Percentiles rank a stretch among this genome's conserved stretches.
These are phyloP conservation scores for Hortaea werneckii DNA, from an alignment of 2,329 filamentous ascomycete species.

Conservation along the genomic window DNA sequence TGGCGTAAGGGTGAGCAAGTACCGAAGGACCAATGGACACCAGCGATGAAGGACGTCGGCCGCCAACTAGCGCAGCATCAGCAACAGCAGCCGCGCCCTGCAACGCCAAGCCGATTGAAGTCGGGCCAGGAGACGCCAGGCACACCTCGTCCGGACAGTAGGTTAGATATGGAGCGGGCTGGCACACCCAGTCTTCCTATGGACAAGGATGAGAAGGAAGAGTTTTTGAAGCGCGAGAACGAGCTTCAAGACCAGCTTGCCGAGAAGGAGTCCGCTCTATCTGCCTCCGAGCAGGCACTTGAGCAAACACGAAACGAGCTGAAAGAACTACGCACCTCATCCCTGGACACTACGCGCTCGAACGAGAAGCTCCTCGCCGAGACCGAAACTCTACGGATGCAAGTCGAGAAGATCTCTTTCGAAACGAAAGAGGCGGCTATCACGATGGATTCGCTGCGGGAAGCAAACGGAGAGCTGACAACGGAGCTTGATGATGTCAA, in stretches of 20 bases:
- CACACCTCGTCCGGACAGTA: constrained; percentile 48
- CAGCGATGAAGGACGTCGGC: constrained; percentile 45
- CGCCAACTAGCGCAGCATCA: constrained; percentile 36
- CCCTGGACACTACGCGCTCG: constrained; percentile 71
- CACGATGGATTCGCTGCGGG: constrained; percentile 94
- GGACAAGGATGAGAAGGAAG: constrained; percentile 94
- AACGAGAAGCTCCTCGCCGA: constrained; percentile 81
- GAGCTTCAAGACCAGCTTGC: constrained; percentile 94
- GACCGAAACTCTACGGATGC: constrained; percentile 90
- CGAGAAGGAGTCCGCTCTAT: constrained; percentile 78
- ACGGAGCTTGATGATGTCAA: constrained; percentile 88
- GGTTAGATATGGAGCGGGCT: constrained; percentile 63
- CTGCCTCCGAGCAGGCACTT: constrained; percentile 67
- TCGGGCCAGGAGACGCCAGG: constrained; percentile 39
- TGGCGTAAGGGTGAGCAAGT: constrained; percentile 87
- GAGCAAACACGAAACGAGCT: constrained; percentile 81
- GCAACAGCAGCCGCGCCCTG: constrained; percentile 35
- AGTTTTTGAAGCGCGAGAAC: constrained; percentile 89
- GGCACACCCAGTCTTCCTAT: constrained; percentile 78
- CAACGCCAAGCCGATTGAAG: constrained; percentile 49
- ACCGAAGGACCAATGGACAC: constrained; percentile 79
- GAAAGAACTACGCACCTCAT: constrained; percentile 72
- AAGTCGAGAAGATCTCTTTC: constrained; percentile 87
- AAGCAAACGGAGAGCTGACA: constrained; percentile 88
- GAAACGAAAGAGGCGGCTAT: constrained; percentile 95